These are phyloP conservation scores for Coemansia sp. DNA, from an alignment of 192 early-diverging fungal species.

Conservation along the genomic window DNA sequence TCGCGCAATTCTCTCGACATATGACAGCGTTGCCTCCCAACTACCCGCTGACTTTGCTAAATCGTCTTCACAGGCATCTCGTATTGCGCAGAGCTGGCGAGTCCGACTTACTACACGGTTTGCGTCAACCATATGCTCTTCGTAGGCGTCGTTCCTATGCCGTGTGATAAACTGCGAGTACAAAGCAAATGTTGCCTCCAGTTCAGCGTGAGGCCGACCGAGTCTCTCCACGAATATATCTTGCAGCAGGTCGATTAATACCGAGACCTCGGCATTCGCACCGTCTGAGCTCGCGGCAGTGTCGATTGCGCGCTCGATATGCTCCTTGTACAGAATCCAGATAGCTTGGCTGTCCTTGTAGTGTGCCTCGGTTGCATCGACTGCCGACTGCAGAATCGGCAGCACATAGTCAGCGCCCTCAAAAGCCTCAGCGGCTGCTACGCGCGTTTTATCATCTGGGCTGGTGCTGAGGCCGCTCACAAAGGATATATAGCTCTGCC, in stretches of 20 bases:
- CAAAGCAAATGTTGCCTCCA: slow-evolving; percentile 43
- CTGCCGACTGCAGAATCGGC: slow-evolving; percentile 21
- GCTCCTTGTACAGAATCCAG: slow-evolving; percentile 33
- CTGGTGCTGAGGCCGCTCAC: slow-evolving; percentile 6
- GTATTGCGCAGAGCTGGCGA: slow-evolving; percentile 16
- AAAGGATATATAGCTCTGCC: slow-evolving; percentile 46
- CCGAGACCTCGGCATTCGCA: background rate
- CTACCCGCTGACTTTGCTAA: slow-evolving; percentile 16
- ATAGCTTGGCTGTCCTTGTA: slow-evolving; percentile 27
- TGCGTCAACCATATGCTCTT: slow-evolving; percentile 44
- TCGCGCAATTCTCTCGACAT: slow-evolving; percentile 21
- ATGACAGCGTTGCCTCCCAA: slow-evolving; percentile 25
- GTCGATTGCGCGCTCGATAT: slow-evolving; percentile 16
- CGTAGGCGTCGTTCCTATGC: slow-evolving; percentile 27
- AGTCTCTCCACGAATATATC: slow-evolving; percentile 30
- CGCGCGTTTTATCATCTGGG: background rate
- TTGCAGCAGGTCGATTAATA: slow-evolving; percentile 27
- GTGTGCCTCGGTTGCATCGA: slow-evolving; percentile 23
- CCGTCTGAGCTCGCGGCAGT: background rate
- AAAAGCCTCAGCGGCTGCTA: slow-evolving; percentile 28
- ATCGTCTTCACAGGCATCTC: slow-evolving; percentile 24
- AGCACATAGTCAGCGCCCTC: slow-evolving; percentile 14
- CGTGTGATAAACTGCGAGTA: slow-evolving; percentile 48
- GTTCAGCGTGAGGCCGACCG: slow-evolving; percentile 26
- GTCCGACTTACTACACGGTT: slow-evolving; percentile 26